Base-by-base conservation (phyloP, 768 basidiomycete species). In the Daedaleopsis sinensis region DNA sequence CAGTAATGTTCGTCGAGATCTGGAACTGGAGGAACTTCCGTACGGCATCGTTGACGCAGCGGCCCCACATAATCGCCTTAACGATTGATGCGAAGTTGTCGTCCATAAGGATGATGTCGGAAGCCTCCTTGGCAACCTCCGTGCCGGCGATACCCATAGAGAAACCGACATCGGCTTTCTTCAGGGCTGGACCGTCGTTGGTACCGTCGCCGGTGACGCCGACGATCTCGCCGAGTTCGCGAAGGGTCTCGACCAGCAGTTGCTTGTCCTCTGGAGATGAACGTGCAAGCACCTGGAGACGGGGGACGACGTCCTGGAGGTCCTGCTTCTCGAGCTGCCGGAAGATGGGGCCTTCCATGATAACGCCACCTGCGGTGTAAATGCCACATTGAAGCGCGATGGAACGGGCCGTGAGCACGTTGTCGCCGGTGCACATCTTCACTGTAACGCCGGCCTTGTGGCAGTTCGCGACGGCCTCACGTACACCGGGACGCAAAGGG, bases 371-470 rank as follows among this genome's bases (percentile, higher is more conserved):
- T 3, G 90, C 76, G 18, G 90, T 91, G 78, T 91, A 98, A 72
- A 98, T 98, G 42, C 96, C 95, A 69, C 96, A 98, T 70, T 99
- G 96, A 1, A 84, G 82, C 21, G 97, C 96, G 68, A 99, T 99
- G 8, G 96, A 97, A n/a, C 94, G 87, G 52, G 93, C 93, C 0
- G 93, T 96, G 54, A 98, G 85, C 52, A 95, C 93, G 65, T 97
- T 98, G 75, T 98, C 96, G 65, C 96, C 97, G 0, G 97, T 98
- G 73, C 94, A 96, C 96, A 98, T 99, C 79, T 97, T 98, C 77
- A 98, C 88, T 23, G 83, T 80, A 15, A 99, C 95, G 63, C 96
- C 96, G 44, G 97, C 96, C 55, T 80, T 83, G 68, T 87, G 87
- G 71, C 96, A 98, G 69, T 92, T 88, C 47, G 83, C 80, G 47